These are phyloP conservation scores for Tricholoma saponaceum DNA, from an alignment of 768 basidiomycete species.

Conservation along the genomic window DNA sequence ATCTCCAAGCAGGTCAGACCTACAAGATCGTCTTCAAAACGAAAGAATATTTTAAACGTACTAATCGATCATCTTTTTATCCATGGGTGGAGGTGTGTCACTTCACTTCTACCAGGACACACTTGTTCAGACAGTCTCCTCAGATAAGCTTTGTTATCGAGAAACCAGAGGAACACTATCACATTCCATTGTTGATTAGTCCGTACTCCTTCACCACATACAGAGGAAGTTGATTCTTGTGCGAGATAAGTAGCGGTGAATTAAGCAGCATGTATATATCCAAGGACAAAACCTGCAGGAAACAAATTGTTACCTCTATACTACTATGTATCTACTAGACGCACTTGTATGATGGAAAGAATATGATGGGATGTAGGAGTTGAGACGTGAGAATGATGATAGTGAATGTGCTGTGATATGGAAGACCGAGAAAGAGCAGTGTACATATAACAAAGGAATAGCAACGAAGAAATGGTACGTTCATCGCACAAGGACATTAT, in stretches of 20 bases:
- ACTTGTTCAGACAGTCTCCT: background rate
- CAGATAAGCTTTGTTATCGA: constrained; percentile 78
- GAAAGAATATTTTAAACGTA: constrained; percentile 71
- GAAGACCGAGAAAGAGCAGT: constrained; percentile 21
- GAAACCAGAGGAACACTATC: constrained; percentile 79
- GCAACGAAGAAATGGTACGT: constrained; percentile 7
- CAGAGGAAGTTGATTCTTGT: constrained; percentile 64
- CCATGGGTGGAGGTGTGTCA: constrained; percentile 81
- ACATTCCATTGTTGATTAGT: constrained; percentile 88
- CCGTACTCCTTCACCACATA: constrained; percentile 93
- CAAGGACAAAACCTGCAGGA: constrained; percentile 17
- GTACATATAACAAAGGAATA: constrained; percentile 14
- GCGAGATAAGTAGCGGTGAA: constrained; percentile 12
- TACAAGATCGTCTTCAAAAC: constrained; percentile 90
- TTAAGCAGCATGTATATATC: constrained; percentile 22
- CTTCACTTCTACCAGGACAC: background rate
- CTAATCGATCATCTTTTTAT: constrained; percentile 71
- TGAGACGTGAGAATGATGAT: constrained; percentile 25
- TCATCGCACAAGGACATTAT: constrained; percentile 60
- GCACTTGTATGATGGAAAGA: constrained; percentile 15
- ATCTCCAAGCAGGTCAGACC: constrained; percentile 48
- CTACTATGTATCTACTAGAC: constrained; percentile 27
- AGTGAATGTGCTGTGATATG: constrained; percentile 27
- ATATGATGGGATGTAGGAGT: constrained; percentile 10
- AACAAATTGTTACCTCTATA: constrained; percentile 22